A percentile compares a stretch with the other conserved stretches of the same genome.
phyloP scores from a whole-genome alignment of 257 asterid genomes.

The Buddleja alternifolia region DNA sequence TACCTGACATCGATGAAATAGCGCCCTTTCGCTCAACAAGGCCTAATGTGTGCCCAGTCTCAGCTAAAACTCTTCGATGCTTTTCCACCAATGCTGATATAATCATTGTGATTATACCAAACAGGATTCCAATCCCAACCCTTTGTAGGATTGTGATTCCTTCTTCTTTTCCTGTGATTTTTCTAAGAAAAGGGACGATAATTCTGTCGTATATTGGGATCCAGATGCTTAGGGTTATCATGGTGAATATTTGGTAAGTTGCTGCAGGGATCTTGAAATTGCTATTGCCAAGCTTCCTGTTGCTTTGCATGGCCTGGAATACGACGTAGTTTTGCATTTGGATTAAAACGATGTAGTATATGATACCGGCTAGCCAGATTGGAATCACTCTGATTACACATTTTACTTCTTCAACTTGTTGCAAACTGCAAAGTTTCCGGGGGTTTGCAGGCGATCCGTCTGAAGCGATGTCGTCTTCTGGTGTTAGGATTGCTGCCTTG shows the following conservation, averaged over 20 bases:
- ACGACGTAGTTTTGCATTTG: constrained; percentile 32
- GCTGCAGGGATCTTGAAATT: constrained; percentile 36
- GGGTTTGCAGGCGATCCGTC: constrained; percentile 32
- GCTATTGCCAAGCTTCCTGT: constrained; percentile 23
- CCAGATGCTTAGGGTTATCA: constrained; percentile 32
- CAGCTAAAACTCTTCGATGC: constrained; percentile 27
- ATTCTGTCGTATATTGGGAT: constrained; percentile 39
- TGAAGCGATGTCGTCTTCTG: constrained; percentile 14
- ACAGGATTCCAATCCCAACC: constrained; percentile 32
- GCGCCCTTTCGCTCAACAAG: constrained; percentile 22
- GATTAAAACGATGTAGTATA: constrained; percentile 30
- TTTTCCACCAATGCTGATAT: constrained; percentile 31
- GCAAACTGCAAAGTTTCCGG: constrained; percentile 28
- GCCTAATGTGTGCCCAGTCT: constrained; percentile 28
- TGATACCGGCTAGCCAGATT: constrained; percentile 37
- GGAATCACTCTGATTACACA: constrained; percentile 33
- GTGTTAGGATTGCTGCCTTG: constrained; percentile 30
- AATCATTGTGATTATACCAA: constrained; percentile 31
- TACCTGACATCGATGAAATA: constrained; percentile 40
- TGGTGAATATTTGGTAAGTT: constrained; percentile 31
- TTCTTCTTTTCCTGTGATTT: constrained; percentile 26
- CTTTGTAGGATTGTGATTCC: constrained; percentile 36
- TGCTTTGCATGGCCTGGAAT: constrained; percentile 35
- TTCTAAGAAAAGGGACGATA: constrained; percentile 27
- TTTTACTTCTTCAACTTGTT: constrained; percentile 39